Conservation (phyloP, 2,329 filamentous ascomycete species). For the Hypoxylon sp. region DNA sequence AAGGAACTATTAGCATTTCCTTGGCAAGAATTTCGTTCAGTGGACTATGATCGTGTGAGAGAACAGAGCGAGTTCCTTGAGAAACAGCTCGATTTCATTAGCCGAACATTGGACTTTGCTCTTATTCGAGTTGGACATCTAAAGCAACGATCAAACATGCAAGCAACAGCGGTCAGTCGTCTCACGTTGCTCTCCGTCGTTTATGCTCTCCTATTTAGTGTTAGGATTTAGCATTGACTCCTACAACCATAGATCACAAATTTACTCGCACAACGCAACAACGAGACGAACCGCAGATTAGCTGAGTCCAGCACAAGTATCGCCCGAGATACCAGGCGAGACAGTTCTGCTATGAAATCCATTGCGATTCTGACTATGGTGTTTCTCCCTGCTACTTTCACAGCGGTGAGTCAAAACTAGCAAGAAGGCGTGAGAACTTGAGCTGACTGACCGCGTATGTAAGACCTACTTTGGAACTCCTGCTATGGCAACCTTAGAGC, state of each 20-base stretch:
- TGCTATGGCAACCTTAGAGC: slow-evolving; percentile 8
- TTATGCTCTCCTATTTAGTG: background rate
- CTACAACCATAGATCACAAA: slow-evolving; percentile 21
- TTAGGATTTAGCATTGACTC: background rate
- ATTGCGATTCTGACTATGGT: slow-evolving; percentile 34
- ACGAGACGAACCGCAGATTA: slow-evolving; percentile 20
- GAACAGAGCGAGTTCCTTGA: slow-evolving; percentile 24
- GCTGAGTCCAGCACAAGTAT: slow-evolving; percentile 30
- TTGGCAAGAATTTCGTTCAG: slow-evolving; percentile 5
- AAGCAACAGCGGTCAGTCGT: slow-evolving; percentile 22
- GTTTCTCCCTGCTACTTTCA: slow-evolving; percentile 30
- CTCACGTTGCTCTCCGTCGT: background rate
- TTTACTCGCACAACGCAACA: slow-evolving; percentile 29
- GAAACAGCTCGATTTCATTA: slow-evolving; percentile 28
- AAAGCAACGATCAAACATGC: slow-evolving; percentile 24
- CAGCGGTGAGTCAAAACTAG: slow-evolving; percentile 10
- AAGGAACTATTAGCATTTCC: slow-evolving; percentile 23
- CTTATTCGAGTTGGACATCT: slow-evolving; percentile 27
- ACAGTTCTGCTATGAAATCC: slow-evolving; percentile 33
- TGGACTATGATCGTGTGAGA: background rate
- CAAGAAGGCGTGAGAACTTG: background rate
- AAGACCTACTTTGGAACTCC: slow-evolving; percentile 34
- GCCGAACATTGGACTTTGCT: slow-evolving; percentile 17
- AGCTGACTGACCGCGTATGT: background rate
- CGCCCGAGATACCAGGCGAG: slow-evolving; percentile 26